phyloP scores from a whole-genome alignment of 2,329 filamentous ascomycete genomes.

The Sclerotinia subarctica region DNA sequence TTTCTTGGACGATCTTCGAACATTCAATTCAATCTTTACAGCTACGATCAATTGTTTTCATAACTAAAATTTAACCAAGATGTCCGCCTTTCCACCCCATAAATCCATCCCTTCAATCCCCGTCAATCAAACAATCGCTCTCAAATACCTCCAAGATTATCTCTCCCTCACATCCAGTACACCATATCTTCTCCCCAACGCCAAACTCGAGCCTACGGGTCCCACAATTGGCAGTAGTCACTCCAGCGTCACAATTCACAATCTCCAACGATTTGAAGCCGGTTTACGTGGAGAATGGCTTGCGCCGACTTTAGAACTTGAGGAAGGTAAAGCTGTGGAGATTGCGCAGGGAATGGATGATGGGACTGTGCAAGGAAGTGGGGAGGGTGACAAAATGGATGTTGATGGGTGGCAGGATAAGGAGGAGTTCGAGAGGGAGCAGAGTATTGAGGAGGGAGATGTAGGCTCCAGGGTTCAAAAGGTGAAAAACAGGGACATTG shows the following conservation, averaged over 20 bases:
- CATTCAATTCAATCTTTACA: not conserved
- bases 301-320: slow-evolving; percentile 42
- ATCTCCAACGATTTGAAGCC: slow-evolving; percentile 50
- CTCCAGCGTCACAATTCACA: slow-evolving; percentile 48
- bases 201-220: slow-evolving; percentile 36
- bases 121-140: slow-evolving; percentile 33
- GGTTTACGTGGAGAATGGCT: slow-evolving; percentile 51
- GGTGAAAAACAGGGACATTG: slow-evolving; percentile 35
- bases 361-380: slow-evolving; percentile 27
- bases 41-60: not conserved
- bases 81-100: slow-evolving; percentile 38
- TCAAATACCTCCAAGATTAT: slow-evolving; percentile 36
- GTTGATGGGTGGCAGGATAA: slow-evolving; percentile 39
- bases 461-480: slow-evolving; percentile 25
- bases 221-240: slow-evolving; percentile 33
- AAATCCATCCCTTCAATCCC: slow-evolving; percentile 32
- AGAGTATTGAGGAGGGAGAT: slow-evolving; percentile 36
- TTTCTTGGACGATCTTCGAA: not conserved
- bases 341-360: slow-evolving; percentile 34
- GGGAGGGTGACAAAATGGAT: slow-evolving; percentile 32
- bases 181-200: slow-evolving; percentile 38
- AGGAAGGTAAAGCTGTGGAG: slow-evolving; percentile 28
- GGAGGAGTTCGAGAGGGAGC: slow-evolving; percentile 40
- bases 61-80: slow-evolving; percentile 23
- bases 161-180: slow-evolving; percentile 31